phyloP scores from a whole-genome alignment of 1,284 basidiomycete species.

The Ustilago nuda region DNA sequence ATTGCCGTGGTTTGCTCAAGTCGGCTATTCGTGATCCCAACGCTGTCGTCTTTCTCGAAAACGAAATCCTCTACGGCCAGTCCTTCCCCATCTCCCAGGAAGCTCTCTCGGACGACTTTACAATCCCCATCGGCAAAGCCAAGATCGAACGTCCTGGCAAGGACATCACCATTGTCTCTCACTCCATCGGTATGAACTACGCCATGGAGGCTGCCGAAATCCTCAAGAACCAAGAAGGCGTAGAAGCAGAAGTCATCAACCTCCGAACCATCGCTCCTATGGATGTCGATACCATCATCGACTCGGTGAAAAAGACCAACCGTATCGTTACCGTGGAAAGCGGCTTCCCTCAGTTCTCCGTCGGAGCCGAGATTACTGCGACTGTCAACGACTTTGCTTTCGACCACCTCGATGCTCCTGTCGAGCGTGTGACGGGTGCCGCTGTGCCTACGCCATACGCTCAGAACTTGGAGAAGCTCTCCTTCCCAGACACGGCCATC shows the following conservation, averaged over 20 bases:
- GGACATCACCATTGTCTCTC: constrained; percentile 95
- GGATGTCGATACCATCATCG: constrained; percentile 95
- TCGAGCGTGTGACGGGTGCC: constrained; percentile 96
- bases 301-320: constrained; percentile 98
- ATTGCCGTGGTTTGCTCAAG: constrained; percentile 98
- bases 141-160: constrained; percentile 93
- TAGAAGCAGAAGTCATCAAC: constrained; percentile 99
- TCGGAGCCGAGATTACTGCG: constrained; percentile 96
- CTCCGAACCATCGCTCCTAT: constrained; percentile 92
- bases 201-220: constrained; percentile 79
- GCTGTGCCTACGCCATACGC: constrained; percentile 70
- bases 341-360: constrained; percentile 98
- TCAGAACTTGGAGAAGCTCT: constrained; percentile 74
- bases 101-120: constrained; percentile 92
- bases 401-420: constrained; percentile 81
- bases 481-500: constrained; percentile 65
- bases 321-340: constrained; percentile 94
- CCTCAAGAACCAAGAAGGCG: constrained; percentile 89
- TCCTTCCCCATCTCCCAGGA: constrained; percentile 95
- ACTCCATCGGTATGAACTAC: constrained; percentile 71
- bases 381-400: constrained; percentile 78
- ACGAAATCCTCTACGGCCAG: constrained; percentile 98
- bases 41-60: constrained; percentile 97
- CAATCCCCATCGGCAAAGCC: constrained; percentile 93
- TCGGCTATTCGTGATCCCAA: constrained; percentile 97